Evolutionary conservation across 1,284 basidiomycete genomes (phyloP).

Genomic region (Trametes polyzona): DNA sequence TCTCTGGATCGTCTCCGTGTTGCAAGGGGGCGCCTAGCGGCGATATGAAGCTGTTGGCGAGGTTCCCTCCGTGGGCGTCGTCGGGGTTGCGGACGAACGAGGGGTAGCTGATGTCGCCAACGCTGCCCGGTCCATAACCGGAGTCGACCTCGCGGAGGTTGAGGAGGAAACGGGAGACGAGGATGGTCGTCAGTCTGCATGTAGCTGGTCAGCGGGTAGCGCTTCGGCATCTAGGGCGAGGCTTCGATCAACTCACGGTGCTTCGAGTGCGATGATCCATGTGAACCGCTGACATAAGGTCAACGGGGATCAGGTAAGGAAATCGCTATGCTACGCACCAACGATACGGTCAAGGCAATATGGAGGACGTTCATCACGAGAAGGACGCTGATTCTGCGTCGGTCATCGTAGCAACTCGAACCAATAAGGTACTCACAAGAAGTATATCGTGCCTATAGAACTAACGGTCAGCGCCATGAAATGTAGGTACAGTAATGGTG

Average conservation of each 20-base stretch:
- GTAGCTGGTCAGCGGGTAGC: too few species aligned
- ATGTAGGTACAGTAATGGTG: not conserved
- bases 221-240: not conserved
- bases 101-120: not conserved
- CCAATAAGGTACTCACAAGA: slow-evolving; percentile 1
- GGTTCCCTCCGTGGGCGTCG: not conserved
- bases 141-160: slow-evolving; percentile 11
- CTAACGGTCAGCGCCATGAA: not conserved
- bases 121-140: not conserved
- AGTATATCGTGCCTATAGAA: slow-evolving; percentile 13
- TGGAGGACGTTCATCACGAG: slow-evolving; percentile 11
- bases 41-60: not conserved
- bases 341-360: slow-evolving; percentile 5
- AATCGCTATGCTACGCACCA: not conserved
- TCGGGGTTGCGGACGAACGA: not conserved
- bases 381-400: slow-evolving; percentile 11
- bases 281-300: slow-evolving; percentile 1
- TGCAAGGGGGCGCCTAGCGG: not conserved
- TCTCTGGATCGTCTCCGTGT: not conserved
- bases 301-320: not conserved
- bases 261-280: slow-evolving; percentile 9
- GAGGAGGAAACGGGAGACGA: slow-evolving; percentile 18
- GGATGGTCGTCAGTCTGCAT: slow-evolving; percentile 8
- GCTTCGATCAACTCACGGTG: not conserved
- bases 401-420: too few species aligned